Base-by-base conservation (phyloP, 345 rosid genomes). In the Leavenworthia alabamica region DNA sequence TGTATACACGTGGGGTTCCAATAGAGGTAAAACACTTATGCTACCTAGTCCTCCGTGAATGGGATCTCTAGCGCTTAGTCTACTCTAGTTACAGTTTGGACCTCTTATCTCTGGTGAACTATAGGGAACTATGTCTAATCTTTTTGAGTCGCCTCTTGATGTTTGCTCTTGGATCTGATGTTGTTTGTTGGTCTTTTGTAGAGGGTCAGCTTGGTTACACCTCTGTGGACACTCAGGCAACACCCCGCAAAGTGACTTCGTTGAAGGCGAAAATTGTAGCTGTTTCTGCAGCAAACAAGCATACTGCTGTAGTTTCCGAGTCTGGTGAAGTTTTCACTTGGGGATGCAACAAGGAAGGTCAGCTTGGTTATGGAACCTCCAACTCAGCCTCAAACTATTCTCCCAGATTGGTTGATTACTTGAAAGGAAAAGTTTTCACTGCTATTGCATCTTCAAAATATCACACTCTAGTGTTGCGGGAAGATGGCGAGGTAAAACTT, bases 201-300 rank as follows among this genome's bases (percentile, higher is more conserved):
- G 99, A 93, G 89, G 99, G 99, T 39, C 99, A 93, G 77, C 94
- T 93, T 76, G 99, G 99, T 46, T 93, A 93, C 61, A 85, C 95
- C 11, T 86, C 94, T 23, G 90, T 87, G 47, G 99, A 93, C 67
- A 93, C 96, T 55, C 99, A 93, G 71, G 94, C 99, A 19, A 89
- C 89, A 59, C 99, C 99, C 2, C 97, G 94, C 15, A 85, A 91
- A 77, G 97, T 93, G 59, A 89, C 80, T 71, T 80, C 91, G 12
- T 79, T 93, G 10, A 81, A 74, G 76, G 75, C 80, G 13, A 85
- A 72, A 75, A 83, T 89, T 68, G 78, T 89, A 72, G 85, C 88
- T 75, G 97, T 93, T 73, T 88, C 97, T 56, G 99, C 97, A 2
- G 96, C 97, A 67, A 93, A 93, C 70, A 93, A 93, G 57, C 99